phyloP scores from a whole-genome alignment of 163 green algal genomes.

The Trebouxia gelatinosa region DNA sequence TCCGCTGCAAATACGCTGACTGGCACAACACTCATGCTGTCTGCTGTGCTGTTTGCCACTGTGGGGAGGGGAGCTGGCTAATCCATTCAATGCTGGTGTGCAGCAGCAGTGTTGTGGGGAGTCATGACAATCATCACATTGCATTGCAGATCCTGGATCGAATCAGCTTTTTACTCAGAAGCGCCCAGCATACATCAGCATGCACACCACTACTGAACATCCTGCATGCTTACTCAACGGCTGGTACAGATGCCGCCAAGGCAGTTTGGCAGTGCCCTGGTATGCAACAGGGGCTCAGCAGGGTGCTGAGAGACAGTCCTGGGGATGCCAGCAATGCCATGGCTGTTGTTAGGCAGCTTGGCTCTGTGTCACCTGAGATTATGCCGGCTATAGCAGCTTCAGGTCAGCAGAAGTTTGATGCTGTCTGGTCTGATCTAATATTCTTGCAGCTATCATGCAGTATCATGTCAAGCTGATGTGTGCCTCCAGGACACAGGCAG shows the following conservation, averaged over 20 bases:
- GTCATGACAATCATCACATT: background rate
- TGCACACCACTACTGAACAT: background rate
- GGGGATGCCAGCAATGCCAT: background rate
- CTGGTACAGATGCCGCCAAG: conserved; percentile 9
- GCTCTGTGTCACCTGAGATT: background rate
- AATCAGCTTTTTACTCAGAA: conserved; percentile 19
- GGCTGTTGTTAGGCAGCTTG: background rate
- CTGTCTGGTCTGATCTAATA: background rate
- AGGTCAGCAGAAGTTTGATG: background rate
- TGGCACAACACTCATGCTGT: too few species aligned
- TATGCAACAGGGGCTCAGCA: background rate
- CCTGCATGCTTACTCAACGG: background rate
- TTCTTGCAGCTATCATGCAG: background rate
- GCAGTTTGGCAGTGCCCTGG: conserved; percentile 27
- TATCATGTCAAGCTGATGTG: background rate
- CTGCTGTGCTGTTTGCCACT: background rate
- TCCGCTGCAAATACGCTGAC: background rate
- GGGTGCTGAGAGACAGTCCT: background rate
- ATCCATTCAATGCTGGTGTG: background rate
- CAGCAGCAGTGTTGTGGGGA: background rate
- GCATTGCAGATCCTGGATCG: conserved; percentile 13
- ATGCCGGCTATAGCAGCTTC: background rate
- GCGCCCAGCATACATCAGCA: background rate
- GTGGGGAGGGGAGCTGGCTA: background rate
- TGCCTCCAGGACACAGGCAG: too few species aligned